Evolutionary conservation across 495 filamentous ascomycete species (phyloP).

Genomic region (Saxophila tyrrhenica): DNA sequence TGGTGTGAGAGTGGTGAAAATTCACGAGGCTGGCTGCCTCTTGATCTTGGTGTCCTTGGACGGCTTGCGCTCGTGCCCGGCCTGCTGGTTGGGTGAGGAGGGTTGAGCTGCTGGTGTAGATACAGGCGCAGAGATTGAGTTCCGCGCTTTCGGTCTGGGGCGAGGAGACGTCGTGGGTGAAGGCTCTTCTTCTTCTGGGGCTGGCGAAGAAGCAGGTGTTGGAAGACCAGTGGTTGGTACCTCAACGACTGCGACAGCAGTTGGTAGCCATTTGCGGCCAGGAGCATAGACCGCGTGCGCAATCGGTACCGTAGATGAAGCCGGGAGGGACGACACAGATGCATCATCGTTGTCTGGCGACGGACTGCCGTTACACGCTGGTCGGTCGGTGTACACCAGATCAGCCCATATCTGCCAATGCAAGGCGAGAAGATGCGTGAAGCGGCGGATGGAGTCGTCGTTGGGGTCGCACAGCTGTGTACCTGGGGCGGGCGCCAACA

Average conservation of each 20-base stretch:
- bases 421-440: slow-evolving; percentile 67
- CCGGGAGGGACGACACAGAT: neutral
- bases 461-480: slow-evolving; percentile 41
- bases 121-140: too few species aligned
- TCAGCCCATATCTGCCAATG: slow-evolving; percentile 85
- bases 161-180: too few species aligned
- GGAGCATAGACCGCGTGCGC: slow-evolving; percentile 14
- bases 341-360: neutral
- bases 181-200: too few species aligned
- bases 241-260: slow-evolving; percentile 9
- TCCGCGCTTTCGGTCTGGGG: neutral
- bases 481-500: slow-evolving; percentile 10
- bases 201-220: neutral
- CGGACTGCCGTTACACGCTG: too few species aligned
- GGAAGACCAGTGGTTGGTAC: slow-evolving; percentile 4
- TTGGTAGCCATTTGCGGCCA: slow-evolving; percentile 12
- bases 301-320: slow-evolving; percentile 4
- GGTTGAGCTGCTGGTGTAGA: too few species aligned
- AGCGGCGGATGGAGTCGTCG: slow-evolving; percentile 56
- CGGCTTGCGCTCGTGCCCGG: neutral
- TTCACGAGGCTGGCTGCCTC: neutral
- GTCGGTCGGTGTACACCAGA: slow-evolving; percentile 50
- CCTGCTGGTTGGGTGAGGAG: too few species aligned
- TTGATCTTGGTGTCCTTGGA: neutral
- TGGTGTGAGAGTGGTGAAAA: neutral